Evolutionary conservation across 805 yeast genomes (phyloP), one percentile per base, ranked within the genome.

Genomic region (Teunomyces funiuensis): DNA sequence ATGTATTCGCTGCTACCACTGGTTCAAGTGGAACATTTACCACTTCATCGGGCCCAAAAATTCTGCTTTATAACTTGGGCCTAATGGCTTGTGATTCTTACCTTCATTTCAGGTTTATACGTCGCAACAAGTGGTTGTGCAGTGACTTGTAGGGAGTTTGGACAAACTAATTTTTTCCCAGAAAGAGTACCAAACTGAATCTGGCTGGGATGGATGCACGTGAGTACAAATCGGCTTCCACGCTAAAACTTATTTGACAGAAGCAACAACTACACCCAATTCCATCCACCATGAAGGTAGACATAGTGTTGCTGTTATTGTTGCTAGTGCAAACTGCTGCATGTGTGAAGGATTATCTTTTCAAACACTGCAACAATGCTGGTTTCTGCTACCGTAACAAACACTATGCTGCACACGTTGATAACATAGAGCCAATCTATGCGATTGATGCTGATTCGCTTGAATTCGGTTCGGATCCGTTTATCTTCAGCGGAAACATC

Each of bases 321-420:
- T 10, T 37, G 3, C 16, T 26, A 28, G 30, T 28, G 17, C 22
- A 26, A 8, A 25, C 23, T n/a, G 39, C 20, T 16, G 31, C 11
- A 22, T 36, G 62, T 4, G 88, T 82, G 28, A 82, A 83, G 51
- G 79, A 76, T 2, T 79, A 82, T 47, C 62, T 88, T 41, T 85
- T 88, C 70, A 86, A 88, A 57, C 78, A 72, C 10, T 90, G 98
- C 61, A 79, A 71, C 5, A 83, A 85, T 53, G 77, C 88, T 13
- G 95, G 96, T 5, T 89, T 90, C 57, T 90, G 98, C 57, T 63
- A 73, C 37, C 74, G 98, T 60, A 87, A 90, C 54, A 69, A 91
- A 41, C 80, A 78, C 43, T 88, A 76, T 56, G 86, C 88, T 1
- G 45, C 55, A 2, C 57, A 47, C 6, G 46, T 63, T 17, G 27